Evolutionary conservation across 345 rosid species (phyloP).

Genomic region (Brassica carinata): DNA sequence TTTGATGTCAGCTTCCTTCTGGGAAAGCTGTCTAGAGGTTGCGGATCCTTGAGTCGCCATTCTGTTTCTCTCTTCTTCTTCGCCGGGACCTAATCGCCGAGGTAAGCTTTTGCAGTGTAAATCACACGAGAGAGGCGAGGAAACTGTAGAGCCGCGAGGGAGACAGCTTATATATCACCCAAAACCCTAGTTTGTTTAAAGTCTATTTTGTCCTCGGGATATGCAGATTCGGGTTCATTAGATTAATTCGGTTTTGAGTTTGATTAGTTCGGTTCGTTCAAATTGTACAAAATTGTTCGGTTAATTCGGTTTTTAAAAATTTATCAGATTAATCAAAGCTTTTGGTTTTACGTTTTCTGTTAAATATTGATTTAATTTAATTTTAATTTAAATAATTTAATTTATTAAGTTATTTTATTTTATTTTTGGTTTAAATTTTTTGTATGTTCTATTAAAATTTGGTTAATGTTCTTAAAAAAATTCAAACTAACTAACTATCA

Average conservation of each 20-base stretch:
- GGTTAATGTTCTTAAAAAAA: too few species aligned
- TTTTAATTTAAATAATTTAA: too few species aligned
- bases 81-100: conserved; percentile 20
- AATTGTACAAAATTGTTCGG: not conserved
- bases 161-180: conserved; percentile 1
- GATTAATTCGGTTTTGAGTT: not conserved
- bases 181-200: conserved; percentile 7
- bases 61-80: conserved; percentile 15
- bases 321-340: too few species aligned
- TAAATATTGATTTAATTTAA: too few species aligned
- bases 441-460: too few species aligned
- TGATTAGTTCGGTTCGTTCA: not conserved
- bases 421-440: too few species aligned
- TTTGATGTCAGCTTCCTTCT: conserved; percentile 76
- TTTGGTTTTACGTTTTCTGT: too few species aligned
- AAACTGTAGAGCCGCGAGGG: not conserved
- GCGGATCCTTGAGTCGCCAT: conserved; percentile 45
- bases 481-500: too few species aligned
- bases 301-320: too few species aligned
- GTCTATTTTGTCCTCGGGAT: not conserved
- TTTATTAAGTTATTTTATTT: too few species aligned
- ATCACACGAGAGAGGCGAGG: conserved; percentile 19
- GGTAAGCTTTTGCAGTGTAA: conserved; percentile 1
- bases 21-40: conserved; percentile 52
- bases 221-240: not conserved